phyloP scores from a whole-genome alignment of 768 basidiomycete genomes.

The Tephrocybe rancida region DNA sequence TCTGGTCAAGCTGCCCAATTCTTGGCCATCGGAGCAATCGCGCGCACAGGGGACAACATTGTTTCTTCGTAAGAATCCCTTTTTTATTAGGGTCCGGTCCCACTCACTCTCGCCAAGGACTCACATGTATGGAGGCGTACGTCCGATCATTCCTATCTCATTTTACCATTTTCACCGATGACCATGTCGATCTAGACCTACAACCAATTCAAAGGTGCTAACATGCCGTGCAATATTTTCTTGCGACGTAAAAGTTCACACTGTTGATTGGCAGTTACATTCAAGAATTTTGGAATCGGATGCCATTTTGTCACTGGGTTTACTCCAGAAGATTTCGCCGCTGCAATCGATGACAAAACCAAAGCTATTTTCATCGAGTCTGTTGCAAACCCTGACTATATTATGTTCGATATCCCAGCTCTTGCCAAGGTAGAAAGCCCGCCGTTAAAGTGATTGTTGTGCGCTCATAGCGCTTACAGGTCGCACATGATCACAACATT shows the following conservation, averaged over 20 bases:
- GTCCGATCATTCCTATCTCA: slow-evolving; percentile 22
- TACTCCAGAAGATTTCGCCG: slow-evolving; percentile 58
- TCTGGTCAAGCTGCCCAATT: slow-evolving; percentile 83
- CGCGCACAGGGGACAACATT: slow-evolving; percentile 74
- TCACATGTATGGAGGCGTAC: slow-evolving; percentile 69
- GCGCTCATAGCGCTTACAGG: slow-evolving; percentile 30
- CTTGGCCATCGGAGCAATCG: slow-evolving; percentile 63
- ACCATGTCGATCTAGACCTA: slow-evolving; percentile 47
- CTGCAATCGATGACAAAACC: slow-evolving; percentile 76
- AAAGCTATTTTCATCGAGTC: slow-evolving; percentile 77
- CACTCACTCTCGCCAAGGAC: slow-evolving; percentile 37
- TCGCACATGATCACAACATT: slow-evolving; percentile 72
- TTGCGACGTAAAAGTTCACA: slow-evolving; percentile 1
- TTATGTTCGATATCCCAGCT: slow-evolving; percentile 65
- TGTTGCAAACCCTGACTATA: slow-evolving; percentile 80
- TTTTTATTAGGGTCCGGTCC: slow-evolving; percentile 3
- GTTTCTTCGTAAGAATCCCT: slow-evolving; percentile 58
- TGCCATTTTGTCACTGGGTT: slow-evolving; percentile 63
- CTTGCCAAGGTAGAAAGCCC: slow-evolving; percentile 58
- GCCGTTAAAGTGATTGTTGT: not conserved
- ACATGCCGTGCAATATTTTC: not conserved
- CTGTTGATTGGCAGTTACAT: slow-evolving; percentile 45
- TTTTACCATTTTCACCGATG: not conserved
- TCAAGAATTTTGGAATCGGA: slow-evolving; percentile 68
- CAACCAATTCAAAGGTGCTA: slow-evolving; percentile 71